Evolutionary conservation across 805 yeast species (phyloP).

Genomic region (Saturnispora galanensis): DNA sequence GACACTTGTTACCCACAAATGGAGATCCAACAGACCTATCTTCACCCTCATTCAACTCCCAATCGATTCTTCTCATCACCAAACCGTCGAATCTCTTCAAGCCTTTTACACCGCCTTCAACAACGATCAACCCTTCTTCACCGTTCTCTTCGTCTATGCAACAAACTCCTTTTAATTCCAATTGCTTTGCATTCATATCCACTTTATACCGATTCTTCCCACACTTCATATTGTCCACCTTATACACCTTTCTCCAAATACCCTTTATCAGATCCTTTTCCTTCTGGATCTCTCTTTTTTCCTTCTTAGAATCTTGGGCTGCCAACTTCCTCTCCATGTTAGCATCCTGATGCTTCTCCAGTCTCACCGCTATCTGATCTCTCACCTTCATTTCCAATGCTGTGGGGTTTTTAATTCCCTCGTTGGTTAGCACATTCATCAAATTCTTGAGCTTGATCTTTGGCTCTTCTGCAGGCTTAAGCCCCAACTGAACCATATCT

Average conservation of each 20-base stretch:
- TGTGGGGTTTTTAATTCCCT: conserved; percentile 83
- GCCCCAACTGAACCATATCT: conserved; percentile 68
- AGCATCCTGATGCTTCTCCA: conserved; percentile 42
- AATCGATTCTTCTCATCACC: conserved; percentile 50
- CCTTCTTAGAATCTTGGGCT: conserved; percentile 39
- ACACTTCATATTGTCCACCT: conserved; percentile 42
- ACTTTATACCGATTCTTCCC: conserved; percentile 66
- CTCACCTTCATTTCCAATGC: conserved; percentile 66
- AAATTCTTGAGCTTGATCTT: conserved; percentile 77
- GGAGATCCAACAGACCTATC: conserved; percentile 45
- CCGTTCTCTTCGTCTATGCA: conserved; percentile 29
- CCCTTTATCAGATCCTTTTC: conserved; percentile 17
- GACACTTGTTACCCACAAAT: too few relatives aligned
- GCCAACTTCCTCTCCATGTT: conserved; percentile 58
- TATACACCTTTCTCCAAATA: conserved; percentile 46
- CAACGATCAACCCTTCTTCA: conserved; percentile 50
- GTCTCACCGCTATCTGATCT: conserved; percentile 57
- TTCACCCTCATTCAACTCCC: conserved; percentile 65
- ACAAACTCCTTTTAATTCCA: conserved; percentile 55
- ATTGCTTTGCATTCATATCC: conserved; percentile 72
- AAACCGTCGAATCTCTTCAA: conserved; percentile 55
- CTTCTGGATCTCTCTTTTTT: conserved; percentile 38
- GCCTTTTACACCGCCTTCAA: conserved; percentile 63
- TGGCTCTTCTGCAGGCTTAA: conserved; percentile 82
- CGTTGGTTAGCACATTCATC: conserved; percentile 78